These are phyloP conservation scores for Bisporella sp. DNA, from an alignment of 2,329 filamentous ascomycete genomes.

Conservation along the genomic window DNA sequence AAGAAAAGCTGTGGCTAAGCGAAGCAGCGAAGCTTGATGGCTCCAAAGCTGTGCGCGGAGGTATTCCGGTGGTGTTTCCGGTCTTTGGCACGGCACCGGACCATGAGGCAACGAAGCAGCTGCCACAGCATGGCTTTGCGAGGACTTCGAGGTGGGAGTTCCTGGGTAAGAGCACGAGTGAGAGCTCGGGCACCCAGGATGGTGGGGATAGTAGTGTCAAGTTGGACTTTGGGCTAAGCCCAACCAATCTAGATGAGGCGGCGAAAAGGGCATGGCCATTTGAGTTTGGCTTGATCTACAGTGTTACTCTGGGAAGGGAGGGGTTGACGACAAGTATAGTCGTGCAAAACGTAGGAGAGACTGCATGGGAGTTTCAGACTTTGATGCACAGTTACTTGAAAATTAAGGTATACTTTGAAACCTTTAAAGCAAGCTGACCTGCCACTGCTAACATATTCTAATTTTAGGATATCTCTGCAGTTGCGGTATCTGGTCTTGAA, in stretches of 20 bases:
- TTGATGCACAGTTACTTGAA: conserved; percentile 87
- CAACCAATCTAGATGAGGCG: conserved; percentile 61
- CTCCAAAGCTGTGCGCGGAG: conserved; percentile 81
- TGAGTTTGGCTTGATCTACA: conserved; percentile 88
- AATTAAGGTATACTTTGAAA: conserved; percentile 52
- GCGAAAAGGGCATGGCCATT: conserved; percentile 72
- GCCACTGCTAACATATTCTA: conserved; percentile 1
- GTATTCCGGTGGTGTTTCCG: conserved; percentile 88
- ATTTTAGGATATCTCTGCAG: conserved; percentile 67
- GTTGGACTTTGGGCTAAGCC: conserved; percentile 89
- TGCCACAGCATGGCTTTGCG: conserved; percentile 93
- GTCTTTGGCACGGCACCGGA: conserved; percentile 81
- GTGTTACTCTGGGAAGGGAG: conserved; percentile 72
- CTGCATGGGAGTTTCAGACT: conserved; percentile 84
- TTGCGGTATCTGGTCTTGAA: conserved; percentile 69
- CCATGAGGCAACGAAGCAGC: conserved; percentile 67
- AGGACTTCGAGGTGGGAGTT: conserved; percentile 90
- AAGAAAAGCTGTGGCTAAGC: conserved; percentile 83
- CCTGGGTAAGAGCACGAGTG: conserved; percentile 76
- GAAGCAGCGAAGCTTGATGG: conserved; percentile 77
- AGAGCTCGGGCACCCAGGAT: conserved; percentile 18
- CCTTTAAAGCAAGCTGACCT: neutral
- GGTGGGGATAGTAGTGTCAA: conserved; percentile 66
- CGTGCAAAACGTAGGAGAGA: conserved; percentile 76
- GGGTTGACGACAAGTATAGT: conserved; percentile 75